Percentiles rank a stretch among this genome's conserved stretches.
Evolutionary conservation across 108 stramenopile species (phyloP).

Genomic region (Nannochloropsis salina): DNA sequence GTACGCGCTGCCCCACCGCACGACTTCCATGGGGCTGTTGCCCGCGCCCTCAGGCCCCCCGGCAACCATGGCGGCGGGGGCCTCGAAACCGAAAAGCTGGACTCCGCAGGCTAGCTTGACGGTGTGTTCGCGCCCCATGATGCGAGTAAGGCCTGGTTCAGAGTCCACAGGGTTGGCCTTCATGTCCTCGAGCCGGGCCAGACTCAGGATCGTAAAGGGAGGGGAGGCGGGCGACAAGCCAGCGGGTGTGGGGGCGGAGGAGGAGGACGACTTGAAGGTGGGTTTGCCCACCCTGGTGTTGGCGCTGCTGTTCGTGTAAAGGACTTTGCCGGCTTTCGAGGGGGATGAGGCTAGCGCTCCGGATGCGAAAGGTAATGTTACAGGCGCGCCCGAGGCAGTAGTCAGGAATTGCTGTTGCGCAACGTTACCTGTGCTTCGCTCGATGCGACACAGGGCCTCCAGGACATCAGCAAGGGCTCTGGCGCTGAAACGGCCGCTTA

Average conservation of each 20-base stretch:
- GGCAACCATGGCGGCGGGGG: not conserved
- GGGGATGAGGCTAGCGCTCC: not conserved
- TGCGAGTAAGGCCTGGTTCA: not conserved
- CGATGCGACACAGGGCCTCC: not conserved
- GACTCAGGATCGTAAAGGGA: not conserved
- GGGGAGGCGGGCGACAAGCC: not conserved
- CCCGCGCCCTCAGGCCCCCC: not conserved
- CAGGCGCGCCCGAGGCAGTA: not conserved
- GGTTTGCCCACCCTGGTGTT: not conserved
- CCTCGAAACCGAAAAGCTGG: slow-evolving; percentile 7
- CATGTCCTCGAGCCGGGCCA: slow-evolving; percentile 2
- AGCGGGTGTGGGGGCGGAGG: not conserved
- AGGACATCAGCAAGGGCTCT: slow-evolving; percentile 5
- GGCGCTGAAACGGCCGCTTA: not conserved
- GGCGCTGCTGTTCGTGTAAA: not conserved
- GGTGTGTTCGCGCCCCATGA: not conserved
- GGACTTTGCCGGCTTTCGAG: not conserved
- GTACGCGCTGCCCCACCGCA: not conserved
- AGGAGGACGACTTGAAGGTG: not conserved
- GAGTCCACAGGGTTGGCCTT: not conserved
- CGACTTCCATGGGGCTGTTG: not conserved
- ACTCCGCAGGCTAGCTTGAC: slow-evolving; percentile 1
- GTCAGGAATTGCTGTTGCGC: not conserved
- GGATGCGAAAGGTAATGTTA: not conserved
- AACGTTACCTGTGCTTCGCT: slow-evolving; percentile 7